Evolutionary conservation across 1,139 yeast genomes (phyloP).

Genomic region (Pichia sp.): DNA sequence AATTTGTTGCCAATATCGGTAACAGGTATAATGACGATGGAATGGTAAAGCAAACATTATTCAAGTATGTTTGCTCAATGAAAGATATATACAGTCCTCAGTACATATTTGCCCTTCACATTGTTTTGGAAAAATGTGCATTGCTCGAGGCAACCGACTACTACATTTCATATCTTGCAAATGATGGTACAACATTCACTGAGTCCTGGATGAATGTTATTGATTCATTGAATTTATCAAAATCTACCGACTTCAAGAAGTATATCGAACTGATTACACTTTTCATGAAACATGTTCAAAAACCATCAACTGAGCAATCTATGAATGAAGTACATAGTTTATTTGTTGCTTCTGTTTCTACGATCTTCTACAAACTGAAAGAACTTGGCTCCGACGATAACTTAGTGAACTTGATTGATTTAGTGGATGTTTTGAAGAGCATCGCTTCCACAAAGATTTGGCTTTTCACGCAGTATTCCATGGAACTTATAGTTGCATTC

Average conservation of each 20-base stretch:
- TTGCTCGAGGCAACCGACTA: constrained; percentile 1
- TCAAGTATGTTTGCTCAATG: constrained; percentile 14
- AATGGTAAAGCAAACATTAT: constrained; percentile 11
- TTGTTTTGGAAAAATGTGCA: constrained; percentile 11
- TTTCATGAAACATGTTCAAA: constrained; percentile 12
- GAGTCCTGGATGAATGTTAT: constrained; percentile 13
- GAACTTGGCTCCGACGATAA: constrained; percentile 3
- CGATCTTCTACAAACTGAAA: constrained; percentile 2
- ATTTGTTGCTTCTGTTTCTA: constrained; percentile 5
- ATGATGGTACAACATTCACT: background rate
- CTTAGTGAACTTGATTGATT: constrained; percentile 26
- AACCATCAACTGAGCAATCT: constrained; percentile 9
- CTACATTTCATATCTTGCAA: constrained; percentile 2
- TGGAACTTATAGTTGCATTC: constrained; percentile 45
- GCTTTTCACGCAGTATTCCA: constrained; percentile 59
- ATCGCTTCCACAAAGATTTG: constrained; percentile 45
- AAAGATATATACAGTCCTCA: constrained; percentile 8
- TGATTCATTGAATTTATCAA: constrained; percentile 6
- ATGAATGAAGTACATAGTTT: constrained; percentile 3
- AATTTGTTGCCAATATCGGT: constrained; percentile 11
- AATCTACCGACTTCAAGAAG: constrained; percentile 1
- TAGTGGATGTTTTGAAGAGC: constrained; percentile 27
- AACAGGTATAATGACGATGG: background rate
- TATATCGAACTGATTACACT: constrained; percentile 11
- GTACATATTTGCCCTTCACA: constrained; percentile 18